Evolutionary conservation across 441 rosid species (phyloP), one percentile per base, ranked within the genome.

Genomic region (Caryocar brasiliense): DNA sequence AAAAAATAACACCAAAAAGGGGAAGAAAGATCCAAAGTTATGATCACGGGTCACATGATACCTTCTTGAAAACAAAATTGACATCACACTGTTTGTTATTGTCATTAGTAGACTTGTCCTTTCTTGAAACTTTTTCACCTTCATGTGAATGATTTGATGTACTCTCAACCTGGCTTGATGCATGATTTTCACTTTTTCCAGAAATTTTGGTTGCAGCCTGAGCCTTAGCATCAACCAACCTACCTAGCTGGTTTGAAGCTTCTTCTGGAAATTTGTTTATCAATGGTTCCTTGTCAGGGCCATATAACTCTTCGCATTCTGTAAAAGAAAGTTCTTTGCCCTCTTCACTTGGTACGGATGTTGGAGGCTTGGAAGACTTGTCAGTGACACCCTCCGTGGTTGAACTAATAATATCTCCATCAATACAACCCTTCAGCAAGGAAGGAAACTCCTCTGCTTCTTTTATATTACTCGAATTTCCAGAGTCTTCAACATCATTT

Each of bases 261-360:
- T 1, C 14, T 10, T 33, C 79, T 32, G 82, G 71, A 58, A 76
- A 53, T 58, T 73, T 76, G 24, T 72, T 62, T 17, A 79, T 55
- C 34, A 75, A 54, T 34, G 91, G 81, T 65, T 86, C 91, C 71
- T 77, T 79, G 38, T 84, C 97, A 13, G 95, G 96, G 46, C 95
- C 96, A 62, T 81, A 89, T 43, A 84, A 60, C 64, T 82, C 97
- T 73, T 89, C 96, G 74, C 83, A 82, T 66, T 88, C 97, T 60
- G 81, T 80, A 38, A 70, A 40, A 51, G 86, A 84, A 63, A 72
- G 79, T 53, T 72, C 78, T 56, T 72, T 86, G 40, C 47, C 70
- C 42, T 65, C 83, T 59, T 71, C 81, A n/a, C 54, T 45, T 25
- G 56, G 66, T 46, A 59, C 36, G n/a, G 64, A 14, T 51, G 61